A percentile compares a stretch with the other conserved stretches of the same genome.
Conservation (phyloP, 805 yeast species). For the Priceomyces melissophilus region DNA sequence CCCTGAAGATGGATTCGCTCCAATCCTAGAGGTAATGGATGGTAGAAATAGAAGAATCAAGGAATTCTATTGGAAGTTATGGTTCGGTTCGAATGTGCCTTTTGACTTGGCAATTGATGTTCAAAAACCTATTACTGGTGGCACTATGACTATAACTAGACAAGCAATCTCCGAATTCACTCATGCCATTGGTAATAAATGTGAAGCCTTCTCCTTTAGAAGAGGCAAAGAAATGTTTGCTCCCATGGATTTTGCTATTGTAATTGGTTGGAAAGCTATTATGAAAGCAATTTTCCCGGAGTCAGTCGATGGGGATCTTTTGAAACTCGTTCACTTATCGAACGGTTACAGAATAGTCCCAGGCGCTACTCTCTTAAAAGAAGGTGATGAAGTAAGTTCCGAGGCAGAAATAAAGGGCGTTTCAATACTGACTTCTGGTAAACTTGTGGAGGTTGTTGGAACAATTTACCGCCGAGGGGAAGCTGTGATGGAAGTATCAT, state of each 20-base stretch:
- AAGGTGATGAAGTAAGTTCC: conserved; percentile 81
- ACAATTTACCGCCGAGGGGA: conserved; percentile 69
- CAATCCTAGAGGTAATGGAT: conserved; percentile 84
- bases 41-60: conserved; percentile 92
- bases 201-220: conserved; percentile 92
- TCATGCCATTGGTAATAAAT: conserved; percentile 94
- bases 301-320: conserved; percentile 92
- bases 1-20: conserved; percentile 91
- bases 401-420: conserved; percentile 85
- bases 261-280: conserved; percentile 97
- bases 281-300: conserved; percentile 98
- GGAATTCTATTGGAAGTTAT: conserved; percentile 93
- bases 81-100: conserved; percentile 70
- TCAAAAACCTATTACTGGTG: conserved; percentile 67
- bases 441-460: conserved; percentile 93
- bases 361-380: conserved; percentile 84
- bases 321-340: conserved; percentile 90
- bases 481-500: conserved; percentile 90
- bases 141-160: conserved; percentile 61
- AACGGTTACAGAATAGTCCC: conserved; percentile 92
- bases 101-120: conserved; percentile 73
- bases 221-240: conserved; percentile 82
- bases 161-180: conserved; percentile 87
- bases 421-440: conserved; percentile 87
- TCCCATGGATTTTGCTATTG: conserved; percentile 99